Base-by-base conservation (phyloP, 768 basidiomycete genomes). In the Nevesoporus exiguus region DNA sequence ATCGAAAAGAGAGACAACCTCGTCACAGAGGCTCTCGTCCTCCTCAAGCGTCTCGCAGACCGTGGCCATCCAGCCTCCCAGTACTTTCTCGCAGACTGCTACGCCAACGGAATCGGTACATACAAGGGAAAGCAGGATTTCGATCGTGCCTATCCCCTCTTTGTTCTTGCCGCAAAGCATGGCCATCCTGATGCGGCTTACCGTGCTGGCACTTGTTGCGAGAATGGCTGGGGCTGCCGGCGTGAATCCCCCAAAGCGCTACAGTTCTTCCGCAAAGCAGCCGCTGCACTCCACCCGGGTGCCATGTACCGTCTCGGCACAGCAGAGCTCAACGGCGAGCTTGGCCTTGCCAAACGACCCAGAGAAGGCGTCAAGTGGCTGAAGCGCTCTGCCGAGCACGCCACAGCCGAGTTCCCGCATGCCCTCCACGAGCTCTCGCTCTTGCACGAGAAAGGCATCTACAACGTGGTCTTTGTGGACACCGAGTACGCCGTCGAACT, bases 361-460 rank as follows among this genome's bases (percentile, higher is more conserved):
- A 92, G 91, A 73, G 97, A 98, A 70, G 97, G 97, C 55, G 92
- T 98, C 61, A 97, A 97, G 74, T 98, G 95, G 94, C 82, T 99
- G 58, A 98, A 98, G 72, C 83, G 97, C 49, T 93, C 93, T 33
- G 94, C 95, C 6, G 97, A 98, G 71, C 83, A 90, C 66, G 90
- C 90, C 1, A 96, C 92, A 2, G 89, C 92, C 43, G 94, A 96
- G 73, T 97, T 96, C 70, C 94, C 96, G 0, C 95, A 98, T 66
- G 95, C 95, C 1, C 75, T 99, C 44, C 94, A 98, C 74, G 94
- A 98, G 72, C 77, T 97, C 14, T 95, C 94, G 1, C 78, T 96
- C 30, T 73, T 98, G 37, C 96, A 98, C 63, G 97, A 98, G 67
- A 80, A 90, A n/a, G 97, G 97, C n/a, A 84, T 99, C 52, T 90